These are phyloP conservation scores for slime mould (Dictyostelium discoideum) DNA, from an alignment of 78 protist genomes.

Conservation along the genomic window dicty_2.7 NC_007090.3:1308501-1309000, in stretches of 20 bases:
- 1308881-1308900: constrained; percentile 11
- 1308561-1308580: constrained; percentile 10
- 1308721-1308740: constrained; percentile 94
- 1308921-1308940: neutral
- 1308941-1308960: neutral
- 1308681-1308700: neutral
- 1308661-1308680: neutral
- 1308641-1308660: neutral
- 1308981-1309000: neutral
- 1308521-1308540: constrained; percentile 4
- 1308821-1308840: constrained; percentile 96
- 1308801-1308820: constrained; percentile 97
- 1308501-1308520: neutral
- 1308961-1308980: constrained; percentile 4
- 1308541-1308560: constrained; percentile 17
- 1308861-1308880: constrained; percentile 94
- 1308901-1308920: neutral
- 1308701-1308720: constrained; percentile 97
- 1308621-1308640: neutral
- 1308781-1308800: neutral
- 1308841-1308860: constrained; percentile 85
- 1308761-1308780: neutral
- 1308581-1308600: constrained; percentile 8
- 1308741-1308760: neutral
- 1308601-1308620: neutral